Conservation (phyloP, 352 stramenopile genomes). For the Phytophthora hibernalis region DNA sequence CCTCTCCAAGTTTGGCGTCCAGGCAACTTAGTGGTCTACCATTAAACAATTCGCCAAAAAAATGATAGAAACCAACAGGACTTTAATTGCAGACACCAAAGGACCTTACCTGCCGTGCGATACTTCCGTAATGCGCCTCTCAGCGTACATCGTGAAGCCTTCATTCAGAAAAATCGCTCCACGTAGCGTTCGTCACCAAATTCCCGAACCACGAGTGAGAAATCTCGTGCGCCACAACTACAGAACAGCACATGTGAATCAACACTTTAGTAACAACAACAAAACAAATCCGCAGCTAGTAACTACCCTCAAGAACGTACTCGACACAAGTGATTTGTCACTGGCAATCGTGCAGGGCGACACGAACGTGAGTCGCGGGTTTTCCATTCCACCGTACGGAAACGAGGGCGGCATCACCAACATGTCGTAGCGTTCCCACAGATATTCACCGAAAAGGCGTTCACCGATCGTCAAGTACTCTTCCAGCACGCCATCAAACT, state of each 20-base stretch:
- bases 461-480: slow-evolving; percentile 79
- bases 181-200: slow-evolving; percentile 83
- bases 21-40: slow-evolving; percentile 68
- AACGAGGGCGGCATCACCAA: slow-evolving; percentile 91
- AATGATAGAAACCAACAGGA: neutral
- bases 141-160: slow-evolving; percentile 90
- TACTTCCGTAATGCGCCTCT: slow-evolving; percentile 72
- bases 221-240: slow-evolving; percentile 84
- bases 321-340: slow-evolving; percentile 79
- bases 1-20: slow-evolving; percentile 76
- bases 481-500: slow-evolving; percentile 82
- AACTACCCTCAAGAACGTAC: slow-evolving; percentile 33
- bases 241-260: neutral
- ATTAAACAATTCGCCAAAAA: neutral
- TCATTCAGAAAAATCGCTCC: slow-evolving; percentile 91
- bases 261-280: neutral
- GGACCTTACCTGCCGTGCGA: slow-evolving; percentile 62
- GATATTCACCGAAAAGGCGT: slow-evolving; percentile 81
- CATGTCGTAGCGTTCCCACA: slow-evolving; percentile 88
- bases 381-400: slow-evolving; percentile 99
- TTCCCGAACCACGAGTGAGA: slow-evolving; percentile 90
- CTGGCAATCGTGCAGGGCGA: slow-evolving; percentile 81
- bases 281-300: neutral
- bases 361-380: slow-evolving; percentile 91
- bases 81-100: neutral